Conservation (phyloP, 257 asterid species). For the Penstemon davidsonii region DNA sequence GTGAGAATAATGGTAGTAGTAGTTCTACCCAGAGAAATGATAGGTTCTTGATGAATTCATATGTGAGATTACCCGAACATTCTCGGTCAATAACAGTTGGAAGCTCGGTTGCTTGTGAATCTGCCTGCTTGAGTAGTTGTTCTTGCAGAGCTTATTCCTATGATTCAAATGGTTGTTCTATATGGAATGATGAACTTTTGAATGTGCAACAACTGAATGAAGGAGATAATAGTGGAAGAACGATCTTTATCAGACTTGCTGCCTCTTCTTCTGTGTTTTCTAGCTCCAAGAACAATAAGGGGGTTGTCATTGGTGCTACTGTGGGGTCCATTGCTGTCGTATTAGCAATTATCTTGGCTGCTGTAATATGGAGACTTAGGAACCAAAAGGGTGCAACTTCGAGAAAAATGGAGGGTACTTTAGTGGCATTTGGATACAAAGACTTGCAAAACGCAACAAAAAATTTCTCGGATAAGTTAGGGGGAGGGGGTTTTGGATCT, state of each 20-base stretch:
- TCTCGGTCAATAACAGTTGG: conserved; percentile 18
- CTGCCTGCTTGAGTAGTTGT: conserved; percentile 42
- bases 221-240: conserved; percentile 38
- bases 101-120: conserved; percentile 36
- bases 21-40: conserved; percentile 31
- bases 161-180: conserved; percentile 29
- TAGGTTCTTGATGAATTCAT: conserved; percentile 25
- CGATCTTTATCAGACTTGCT: conserved; percentile 34
- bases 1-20: conserved; percentile 30
- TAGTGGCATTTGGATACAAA: conserved; percentile 38
- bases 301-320: conserved; percentile 27
- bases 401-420: conserved; percentile 37
- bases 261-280: conserved; percentile 39
- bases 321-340: conserved; percentile 35
- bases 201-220: conserved; percentile 38
- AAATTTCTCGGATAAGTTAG: conserved; percentile 45
- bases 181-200: conserved; percentile 43
- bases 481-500: conserved; percentile 58
- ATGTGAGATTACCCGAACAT: conserved; percentile 30
- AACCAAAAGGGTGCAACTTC: conserved; percentile 25
- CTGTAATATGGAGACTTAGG: conserved; percentile 28
- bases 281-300: conserved; percentile 28
- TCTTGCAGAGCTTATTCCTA: conserved; percentile 49
- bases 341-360: conserved; percentile 8
- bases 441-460: conserved; percentile 49